Evolutionary conservation across 2,329 filamentous ascomycete species (phyloP), one percentile per base, ranked within the genome.

Genomic region (Colletotrichum cereale): DNA sequence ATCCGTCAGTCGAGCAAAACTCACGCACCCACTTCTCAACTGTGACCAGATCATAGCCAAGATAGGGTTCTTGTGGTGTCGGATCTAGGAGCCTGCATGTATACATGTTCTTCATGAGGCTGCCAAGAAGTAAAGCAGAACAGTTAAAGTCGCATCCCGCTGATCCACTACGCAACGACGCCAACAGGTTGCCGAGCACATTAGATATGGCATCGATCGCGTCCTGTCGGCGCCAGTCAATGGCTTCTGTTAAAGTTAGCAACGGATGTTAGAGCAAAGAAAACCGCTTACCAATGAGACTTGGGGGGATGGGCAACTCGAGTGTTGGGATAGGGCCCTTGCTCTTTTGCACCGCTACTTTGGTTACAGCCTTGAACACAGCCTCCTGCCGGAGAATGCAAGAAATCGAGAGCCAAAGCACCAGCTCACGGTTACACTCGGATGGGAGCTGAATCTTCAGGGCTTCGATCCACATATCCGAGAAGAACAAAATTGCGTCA

Each of bases 401-500:
- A 0, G 74, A 75, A 26, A 75, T 5, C 2, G 72, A 36, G 0
- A 76, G 4, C 24, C 2, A 72, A 2, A 76, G 66, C 0, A 73
- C 52, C 0, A 60, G 71, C 0, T 74, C 63, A 26, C 36, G 31
- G 7, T 73, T 72, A 40, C 74, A 74, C 16, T 53, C n/a, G 0
- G 1, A 64, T 40, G 66, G 70, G 11, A 52, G 44, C 16, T 29
- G 16, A 14, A n/a, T 8, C 24, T 53, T 21, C 7, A 47, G 65
- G 31, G 5, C 42, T 16, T 0, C 48, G 7, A 78, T 26, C 77
- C 75, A 78, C 2, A 70, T 34, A 0, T 48, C 53, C 0, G 24
- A 34, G 29, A 76, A 73, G 8, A 75, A 34, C 29, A 76, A 74
- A 12, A 74, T 62, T 4, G 60, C 62, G 52, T 79, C 75, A 36